Evolutionary conservation across 352 stramenopile genomes (phyloP), one percentile per base, ranked within the genome.

Genomic region (Phytopythium helicoides): DNA sequence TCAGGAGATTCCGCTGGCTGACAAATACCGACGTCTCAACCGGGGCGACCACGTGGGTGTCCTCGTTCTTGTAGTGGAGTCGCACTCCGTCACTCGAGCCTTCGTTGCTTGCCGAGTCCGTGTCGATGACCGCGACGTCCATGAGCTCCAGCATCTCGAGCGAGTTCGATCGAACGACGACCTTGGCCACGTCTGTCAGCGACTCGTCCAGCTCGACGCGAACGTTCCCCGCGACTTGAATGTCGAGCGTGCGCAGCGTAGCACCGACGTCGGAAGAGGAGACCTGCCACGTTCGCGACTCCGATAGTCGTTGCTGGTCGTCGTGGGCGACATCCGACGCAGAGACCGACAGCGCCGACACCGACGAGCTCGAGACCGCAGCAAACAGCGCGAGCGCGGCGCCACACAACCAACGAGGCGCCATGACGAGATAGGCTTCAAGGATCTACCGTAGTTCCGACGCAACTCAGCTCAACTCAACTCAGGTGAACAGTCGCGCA

Each of bases 191-290:
- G 19, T 23, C 23, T 10, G 22, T 6, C 14, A 48, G 25, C 25
- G 41, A 48, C 41, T 48, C 41, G 25, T 48, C 41, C 41, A 48
- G 41, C 22, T 48, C 41, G 21, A 48, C 41, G 22, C 25, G 22
- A 23, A 48, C 41, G 22, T 48, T 48, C 22, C 41, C 41, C 22
- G 41, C 41, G 41, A 48, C 25, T 26, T 48, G 41, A 26, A 48
- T 33, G 22, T 48, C 41, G 23, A 48, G 25, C 22, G 12, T 36
- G 41, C 14, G 41, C 22, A 48, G 22, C 21, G 28, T 6, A 5
- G 6, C 11, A 5, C 25, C 6, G 8, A n/a, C 1, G 14, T 26
- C 39, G 3, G 12, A 21, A 5, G 41, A 11, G 7, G 41, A 15
- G 22, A 48, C 25, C 12, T 7, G 28, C 41, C 41, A 48, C 12